Base-by-base conservation (phyloP, 805 yeast genomes). In the Clavispora carvajalis region DNA sequence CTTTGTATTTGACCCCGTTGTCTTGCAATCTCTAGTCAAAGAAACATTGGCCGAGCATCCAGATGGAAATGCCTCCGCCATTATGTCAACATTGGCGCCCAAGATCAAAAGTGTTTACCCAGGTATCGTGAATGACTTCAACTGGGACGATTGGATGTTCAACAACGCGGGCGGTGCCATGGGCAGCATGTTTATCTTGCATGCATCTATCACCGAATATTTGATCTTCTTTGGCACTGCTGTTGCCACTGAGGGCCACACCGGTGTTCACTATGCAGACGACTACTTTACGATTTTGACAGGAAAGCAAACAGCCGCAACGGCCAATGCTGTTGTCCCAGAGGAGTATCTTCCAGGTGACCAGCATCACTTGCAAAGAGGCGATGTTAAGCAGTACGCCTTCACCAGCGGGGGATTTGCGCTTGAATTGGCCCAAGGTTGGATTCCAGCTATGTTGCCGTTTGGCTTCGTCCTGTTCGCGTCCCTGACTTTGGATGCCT, bases 101-200 rank as follows among this genome's bases (percentile, higher is more conserved):
- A 34, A 41, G 25, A 33, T 51, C 44, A 45, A 43, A 38, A 71
- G 65, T 24, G 76, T 70, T 34, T 93, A 93, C 60, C 95, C 95
- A 10, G 80, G 78, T 7, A 58, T 74, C 50, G 76, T 91, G 63
- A 86, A 86, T 63, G 80, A 79, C 48, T 72, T 83, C 50, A 77
- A 81, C 59, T 69, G 72, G 37, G 84, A 85, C 39, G 91, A 90
- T 49, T 93, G 98, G 98, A 84, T 93, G 38, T 91, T 81, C 77
- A 93, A 93, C 75, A 88, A 87, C 55, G 99, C 99, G 3, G 99
- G 99, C 40, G 96, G 96, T 52, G 98, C 99, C 38, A 93, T 93
- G 99, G 93, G 95, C 18, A 80, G 89, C 40, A 91, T 93, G 98
- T 76, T 87, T 53, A 87, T 93, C 46, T 71, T 91, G 50, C 99